These are phyloP conservation scores for Solanum chmielewskii DNA, from an alignment of 257 asterid species.

Conservation along the genomic window DNA sequence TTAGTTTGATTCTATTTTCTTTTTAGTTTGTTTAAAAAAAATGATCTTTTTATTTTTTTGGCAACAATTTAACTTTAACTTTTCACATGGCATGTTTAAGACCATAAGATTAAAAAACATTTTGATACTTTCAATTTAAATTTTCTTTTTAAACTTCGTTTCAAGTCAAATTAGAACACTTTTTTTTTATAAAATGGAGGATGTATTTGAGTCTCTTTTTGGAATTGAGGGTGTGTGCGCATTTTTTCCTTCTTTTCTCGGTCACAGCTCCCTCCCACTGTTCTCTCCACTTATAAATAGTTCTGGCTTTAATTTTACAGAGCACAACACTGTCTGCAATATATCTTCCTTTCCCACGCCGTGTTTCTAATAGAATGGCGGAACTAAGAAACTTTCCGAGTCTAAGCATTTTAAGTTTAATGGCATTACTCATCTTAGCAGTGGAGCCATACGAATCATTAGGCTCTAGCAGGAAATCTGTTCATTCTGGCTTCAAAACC, in stretches of 20 bases:
- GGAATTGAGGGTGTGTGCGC: background rate
- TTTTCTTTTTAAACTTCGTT: too few relatives aligned
- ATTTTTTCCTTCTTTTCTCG: background rate
- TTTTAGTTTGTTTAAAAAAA: too few relatives aligned
- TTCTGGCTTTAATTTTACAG: background rate
- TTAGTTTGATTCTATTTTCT: too few relatives aligned
- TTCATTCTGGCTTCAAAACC: background rate
- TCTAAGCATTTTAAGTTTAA: conserved; percentile 2
- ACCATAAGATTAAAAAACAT: rapidly evolving
- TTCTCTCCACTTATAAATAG: background rate
- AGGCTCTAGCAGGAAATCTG: conserved; percentile 16
- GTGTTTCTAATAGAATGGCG: conserved; percentile 14
- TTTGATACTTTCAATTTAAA: rapidly evolving
- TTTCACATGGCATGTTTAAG: too few relatives aligned
- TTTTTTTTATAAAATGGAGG: too few relatives aligned
- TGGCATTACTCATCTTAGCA: conserved; percentile 1
- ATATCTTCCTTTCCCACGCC: background rate
- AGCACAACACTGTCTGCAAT: background rate
- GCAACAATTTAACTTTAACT: too few relatives aligned
- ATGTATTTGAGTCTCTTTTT: background rate
- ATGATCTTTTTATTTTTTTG: too few relatives aligned
- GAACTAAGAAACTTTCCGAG: background rate
- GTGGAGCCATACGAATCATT: conserved; percentile 16
- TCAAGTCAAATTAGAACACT: rapidly evolving
- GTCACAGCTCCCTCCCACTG: background rate